A percentile compares a stretch with the other conserved stretches of the same genome.
Evolutionary conservation across 1,284 basidiomycete species (phyloP).

Genomic region (Gymnopus androsaceus): DNA sequence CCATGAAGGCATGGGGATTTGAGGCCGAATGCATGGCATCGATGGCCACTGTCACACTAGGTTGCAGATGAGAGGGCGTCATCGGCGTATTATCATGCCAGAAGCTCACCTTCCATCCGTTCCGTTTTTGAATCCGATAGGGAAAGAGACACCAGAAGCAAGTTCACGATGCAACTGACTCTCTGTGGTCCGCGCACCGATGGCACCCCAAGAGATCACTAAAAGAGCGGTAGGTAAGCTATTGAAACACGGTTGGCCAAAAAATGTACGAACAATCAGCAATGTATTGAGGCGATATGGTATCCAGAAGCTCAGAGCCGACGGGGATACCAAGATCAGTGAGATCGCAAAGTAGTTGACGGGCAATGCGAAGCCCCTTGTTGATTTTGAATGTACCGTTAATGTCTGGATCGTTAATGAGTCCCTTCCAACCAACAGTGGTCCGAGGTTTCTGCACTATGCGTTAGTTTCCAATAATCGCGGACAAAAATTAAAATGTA

Average conservation of each 20-base stretch:
- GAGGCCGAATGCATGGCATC: slow-evolving; percentile 95
- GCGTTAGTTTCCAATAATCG: slow-evolving; percentile 6
- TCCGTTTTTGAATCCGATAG: slow-evolving; percentile 99
- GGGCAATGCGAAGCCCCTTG: slow-evolving; percentile 87
- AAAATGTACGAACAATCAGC: slow-evolving; percentile 54
- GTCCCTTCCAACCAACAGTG: slow-evolving; percentile 88
- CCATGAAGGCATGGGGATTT: slow-evolving; percentile 96
- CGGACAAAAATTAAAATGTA: slow-evolving; percentile 25
- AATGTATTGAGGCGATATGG: slow-evolving; percentile 86
- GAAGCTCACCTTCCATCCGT: slow-evolving; percentile 86
- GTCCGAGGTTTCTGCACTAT: slow-evolving; percentile 76
- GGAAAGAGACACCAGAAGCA: slow-evolving; percentile 87
- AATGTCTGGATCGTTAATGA: slow-evolving; percentile 90
- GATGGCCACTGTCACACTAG: slow-evolving; percentile 74
- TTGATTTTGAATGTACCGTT: slow-evolving; percentile 97
- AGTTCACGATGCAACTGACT: slow-evolving; percentile 93
- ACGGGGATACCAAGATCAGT: slow-evolving; percentile 89
- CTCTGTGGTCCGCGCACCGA: slow-evolving; percentile 95
- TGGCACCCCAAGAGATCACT: slow-evolving; percentile 96
- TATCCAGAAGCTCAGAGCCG: slow-evolving; percentile 93
- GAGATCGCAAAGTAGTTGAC: slow-evolving; percentile 88
- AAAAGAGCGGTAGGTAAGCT: not conserved
- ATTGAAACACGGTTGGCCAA: too few species aligned
- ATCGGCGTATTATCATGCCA: not conserved
- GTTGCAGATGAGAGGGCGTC: slow-evolving; percentile 1